Evolutionary conservation across 257 asterid genomes (phyloP).

Genomic region (Euphrasia confusa): DNA sequence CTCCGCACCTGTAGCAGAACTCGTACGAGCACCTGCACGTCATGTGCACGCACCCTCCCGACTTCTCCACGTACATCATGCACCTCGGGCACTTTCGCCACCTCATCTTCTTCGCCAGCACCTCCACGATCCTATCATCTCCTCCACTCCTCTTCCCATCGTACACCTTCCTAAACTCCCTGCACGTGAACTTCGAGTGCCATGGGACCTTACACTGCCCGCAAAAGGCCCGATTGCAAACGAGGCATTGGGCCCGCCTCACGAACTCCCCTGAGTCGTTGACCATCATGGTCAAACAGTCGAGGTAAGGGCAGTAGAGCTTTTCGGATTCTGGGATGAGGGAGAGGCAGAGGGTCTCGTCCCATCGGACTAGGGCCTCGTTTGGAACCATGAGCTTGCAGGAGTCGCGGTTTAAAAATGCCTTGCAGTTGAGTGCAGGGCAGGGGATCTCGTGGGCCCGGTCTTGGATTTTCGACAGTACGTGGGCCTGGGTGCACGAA

Average conservation of each 20-base stretch:
- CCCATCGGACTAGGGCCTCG: conserved; percentile 45
- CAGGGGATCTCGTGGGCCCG: conserved; percentile 32
- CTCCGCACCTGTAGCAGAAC: conserved; percentile 62
- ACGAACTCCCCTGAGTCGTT: conserved; percentile 34
- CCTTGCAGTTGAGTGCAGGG: conserved; percentile 47
- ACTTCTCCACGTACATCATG: conserved; percentile 56
- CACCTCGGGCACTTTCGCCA: conserved; percentile 77
- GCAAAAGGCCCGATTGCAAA: conserved; percentile 56
- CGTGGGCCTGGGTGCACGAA: conserved; percentile 51
- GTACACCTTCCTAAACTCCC: conserved; percentile 48
- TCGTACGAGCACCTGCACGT: conserved; percentile 55
- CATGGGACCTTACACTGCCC: conserved; percentile 63
- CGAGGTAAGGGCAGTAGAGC: conserved; percentile 55
- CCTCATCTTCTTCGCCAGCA: conserved; percentile 62
- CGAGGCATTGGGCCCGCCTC: conserved; percentile 31
- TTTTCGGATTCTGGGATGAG: conserved; percentile 56
- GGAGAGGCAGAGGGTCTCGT: conserved; percentile 45
- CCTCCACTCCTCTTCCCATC: conserved; percentile 25
- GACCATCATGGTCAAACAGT: conserved; percentile 58
- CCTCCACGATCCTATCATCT: conserved; percentile 38
- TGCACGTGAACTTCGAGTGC: conserved; percentile 65
- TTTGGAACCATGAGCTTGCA: conserved; percentile 52
- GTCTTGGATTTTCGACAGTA: conserved; percentile 43
- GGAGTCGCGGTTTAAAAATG: conserved; percentile 26
- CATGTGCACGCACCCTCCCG: conserved; percentile 60